These are phyloP conservation scores for Fusarium acutatum DNA, from an alignment of 2,329 filamentous ascomycete genomes.

Conservation along the genomic window DNA sequence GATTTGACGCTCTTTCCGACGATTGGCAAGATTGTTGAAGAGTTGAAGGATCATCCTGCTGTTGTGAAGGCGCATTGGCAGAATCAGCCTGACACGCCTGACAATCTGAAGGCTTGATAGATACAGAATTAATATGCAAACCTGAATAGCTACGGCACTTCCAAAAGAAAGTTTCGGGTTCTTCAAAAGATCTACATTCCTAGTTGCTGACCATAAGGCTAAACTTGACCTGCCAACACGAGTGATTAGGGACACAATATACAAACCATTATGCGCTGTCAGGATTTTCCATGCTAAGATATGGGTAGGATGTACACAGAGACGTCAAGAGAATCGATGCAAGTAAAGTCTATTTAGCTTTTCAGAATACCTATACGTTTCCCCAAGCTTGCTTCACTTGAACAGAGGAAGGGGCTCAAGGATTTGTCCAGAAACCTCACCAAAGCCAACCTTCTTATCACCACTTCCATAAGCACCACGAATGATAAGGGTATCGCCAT, in stretches of 20 bases:
- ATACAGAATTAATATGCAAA: background rate
- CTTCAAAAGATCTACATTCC: background rate
- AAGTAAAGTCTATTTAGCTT: background rate
- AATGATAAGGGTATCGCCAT: constrained; percentile 76
- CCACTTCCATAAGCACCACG: constrained; percentile 72
- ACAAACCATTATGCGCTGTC: background rate
- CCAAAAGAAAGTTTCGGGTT: fast-evolving
- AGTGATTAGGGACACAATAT: no score
- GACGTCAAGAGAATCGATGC: fast-evolving
- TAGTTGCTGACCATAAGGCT: no score
- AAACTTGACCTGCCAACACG: no score
- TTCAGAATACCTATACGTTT: background rate
- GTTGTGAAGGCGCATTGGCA: constrained; percentile 63
- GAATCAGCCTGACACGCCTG: constrained; percentile 59
- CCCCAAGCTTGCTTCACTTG: constrained; percentile 2
- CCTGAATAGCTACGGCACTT: background rate
- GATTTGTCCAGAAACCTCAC: constrained; percentile 74
- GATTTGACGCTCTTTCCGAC: constrained; percentile 59
- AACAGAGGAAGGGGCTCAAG: constrained; percentile 45
- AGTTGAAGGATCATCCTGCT: constrained; percentile 57
- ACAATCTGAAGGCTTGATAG: constrained; percentile 37
- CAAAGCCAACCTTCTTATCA: constrained; percentile 77
- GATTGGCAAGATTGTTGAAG: constrained; percentile 55
- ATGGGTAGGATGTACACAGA: background rate
- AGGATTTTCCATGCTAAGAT: background rate